Evolutionary conservation across 2,329 filamentous ascomycete species (phyloP).

Genomic region (Arthrobotrys sphaeroides): DNA sequence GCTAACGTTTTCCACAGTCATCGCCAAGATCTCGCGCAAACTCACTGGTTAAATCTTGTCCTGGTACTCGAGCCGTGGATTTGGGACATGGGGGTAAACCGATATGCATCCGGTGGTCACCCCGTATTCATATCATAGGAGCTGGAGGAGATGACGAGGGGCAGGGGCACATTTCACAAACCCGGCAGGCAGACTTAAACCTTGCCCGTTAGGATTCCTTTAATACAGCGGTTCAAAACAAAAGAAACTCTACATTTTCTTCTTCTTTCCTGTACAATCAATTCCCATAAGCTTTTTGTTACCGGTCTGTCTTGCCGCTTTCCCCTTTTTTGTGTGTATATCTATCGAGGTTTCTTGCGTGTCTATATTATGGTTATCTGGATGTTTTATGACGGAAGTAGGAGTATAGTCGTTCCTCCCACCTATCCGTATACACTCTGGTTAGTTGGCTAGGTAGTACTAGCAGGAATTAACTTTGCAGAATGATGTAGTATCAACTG

Average conservation of each 20-base stretch:
- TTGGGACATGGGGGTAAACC: not conserved
- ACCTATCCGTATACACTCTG: too few species aligned
- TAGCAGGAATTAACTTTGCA: not conserved
- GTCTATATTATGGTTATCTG: constrained; percentile 26
- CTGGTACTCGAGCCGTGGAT: not conserved
- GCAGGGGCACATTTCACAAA: not conserved
- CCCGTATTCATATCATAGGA: not conserved
- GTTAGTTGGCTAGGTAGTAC: too few species aligned
- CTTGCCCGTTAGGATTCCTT: constrained; percentile 3
- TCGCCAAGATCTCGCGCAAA: constrained; percentile 91
- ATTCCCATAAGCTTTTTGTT: not conserved
- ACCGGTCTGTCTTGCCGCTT: not conserved
- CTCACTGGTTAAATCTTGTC: constrained; percentile 65
- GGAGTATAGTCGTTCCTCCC: not conserved
- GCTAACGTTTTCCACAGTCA: constrained; percentile 69
- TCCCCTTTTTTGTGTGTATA: constrained; percentile 34
- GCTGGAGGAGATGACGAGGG: not conserved
- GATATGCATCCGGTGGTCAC: not conserved
- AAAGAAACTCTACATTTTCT: constrained; percentile 26
- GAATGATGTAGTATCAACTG: constrained; percentile 1
- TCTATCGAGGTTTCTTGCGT: constrained; percentile 27
- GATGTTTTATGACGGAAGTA: not conserved
- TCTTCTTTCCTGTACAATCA: constrained; percentile 10
- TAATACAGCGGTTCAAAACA: constrained; percentile 36
- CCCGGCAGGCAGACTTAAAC: not conserved